Evolutionary conservation across 2,329 filamentous ascomycete species (phyloP).

Genomic region (Achaetomium macrosporum): DNA sequence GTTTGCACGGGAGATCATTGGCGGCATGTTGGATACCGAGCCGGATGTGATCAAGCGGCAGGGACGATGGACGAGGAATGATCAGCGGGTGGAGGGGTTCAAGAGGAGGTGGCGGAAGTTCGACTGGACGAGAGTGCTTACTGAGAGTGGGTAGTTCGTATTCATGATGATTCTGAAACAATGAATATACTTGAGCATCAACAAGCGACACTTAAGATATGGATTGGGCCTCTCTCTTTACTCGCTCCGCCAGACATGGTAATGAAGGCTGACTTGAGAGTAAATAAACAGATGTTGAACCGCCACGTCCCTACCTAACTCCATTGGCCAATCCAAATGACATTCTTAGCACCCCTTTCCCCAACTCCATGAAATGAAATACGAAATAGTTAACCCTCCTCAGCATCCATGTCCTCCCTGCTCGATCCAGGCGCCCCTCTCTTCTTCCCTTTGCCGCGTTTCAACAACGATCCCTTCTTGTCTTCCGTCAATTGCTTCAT

Average conservation of each 20-base stretch:
- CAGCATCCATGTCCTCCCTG: constrained; percentile 64
- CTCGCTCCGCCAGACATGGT: too few relatives aligned
- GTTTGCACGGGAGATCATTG: constrained; percentile 86
- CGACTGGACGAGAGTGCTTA: constrained; percentile 69
- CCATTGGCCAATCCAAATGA: neutral
- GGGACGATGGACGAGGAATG: constrained; percentile 71
- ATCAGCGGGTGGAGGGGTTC: constrained; percentile 68
- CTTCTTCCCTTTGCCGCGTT: constrained; percentile 32
- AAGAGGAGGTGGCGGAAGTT: constrained; percentile 85
- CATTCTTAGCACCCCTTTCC: neutral
- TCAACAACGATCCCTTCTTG: constrained; percentile 44
- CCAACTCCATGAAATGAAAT: neutral
- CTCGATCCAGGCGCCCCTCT: constrained; percentile 36
- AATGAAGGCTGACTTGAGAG: too few relatives aligned
- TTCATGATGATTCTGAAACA: neutral
- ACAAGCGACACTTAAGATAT: too few relatives aligned
- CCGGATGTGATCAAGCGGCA: constrained; percentile 84
- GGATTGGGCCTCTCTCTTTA: too few relatives aligned
- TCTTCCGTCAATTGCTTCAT: constrained; percentile 77
- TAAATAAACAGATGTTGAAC: neutral
- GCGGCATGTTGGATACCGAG: constrained; percentile 82
- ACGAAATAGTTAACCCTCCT: constrained; percentile 52
- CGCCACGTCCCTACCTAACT: constrained; percentile 1
- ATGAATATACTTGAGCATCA: too few relatives aligned
- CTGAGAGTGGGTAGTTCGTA: constrained; percentile 29